Evolutionary conservation across 805 yeast genomes (phyloP), one percentile per base, ranked within the genome.

Genomic region (Pichia cephalocereana): DNA sequence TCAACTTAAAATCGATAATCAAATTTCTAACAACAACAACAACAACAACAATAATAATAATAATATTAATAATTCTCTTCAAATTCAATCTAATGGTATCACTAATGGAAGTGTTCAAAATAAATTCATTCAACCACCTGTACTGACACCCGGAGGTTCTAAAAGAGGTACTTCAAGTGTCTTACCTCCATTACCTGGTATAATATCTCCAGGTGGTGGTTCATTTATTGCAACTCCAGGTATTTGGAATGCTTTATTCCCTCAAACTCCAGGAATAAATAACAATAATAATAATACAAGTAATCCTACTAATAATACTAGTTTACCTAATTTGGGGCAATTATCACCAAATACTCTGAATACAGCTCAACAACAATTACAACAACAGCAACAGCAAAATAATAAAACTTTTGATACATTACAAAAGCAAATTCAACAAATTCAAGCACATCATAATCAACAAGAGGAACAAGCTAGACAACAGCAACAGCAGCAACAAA

Each of bases 171-270:
- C 58, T 7, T 49, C 59, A 19, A 59, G 59, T 47, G 60, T 65
- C 8, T 63, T 77, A 31, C 82, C 81, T 0, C 81, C 81, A 0
- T 59, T 77, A 30, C 62, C 64, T 5, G 65, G 65, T 12, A 53
- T 75, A 34, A 46, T 72, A 36, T 66, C 78, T 19, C 79, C 80
- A 28, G 76, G 76, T 26, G 63, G 66, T 8, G 53, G 66, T 17
- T 63, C 71, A 2, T 62, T 71, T 27, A 77, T 79, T 2, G 78
- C 72, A 0, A 76, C 82, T 1, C 81, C 81, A 0, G 79, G 79
- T 3, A 55, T 75, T 38, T 77, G 82, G 81, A 70, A 70, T 43
- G 58, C 75, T 18, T 59, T 76, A 41, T 72, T 62, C 41, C 65
- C 77, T 9, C 61, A 63, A 2, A 46, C 57, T 31, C 56, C 60